Evolutionary conservation across 106 monocot species (phyloP), one percentile per base, ranked within the genome.

Genomic region (Gastrodia elata): DNA sequence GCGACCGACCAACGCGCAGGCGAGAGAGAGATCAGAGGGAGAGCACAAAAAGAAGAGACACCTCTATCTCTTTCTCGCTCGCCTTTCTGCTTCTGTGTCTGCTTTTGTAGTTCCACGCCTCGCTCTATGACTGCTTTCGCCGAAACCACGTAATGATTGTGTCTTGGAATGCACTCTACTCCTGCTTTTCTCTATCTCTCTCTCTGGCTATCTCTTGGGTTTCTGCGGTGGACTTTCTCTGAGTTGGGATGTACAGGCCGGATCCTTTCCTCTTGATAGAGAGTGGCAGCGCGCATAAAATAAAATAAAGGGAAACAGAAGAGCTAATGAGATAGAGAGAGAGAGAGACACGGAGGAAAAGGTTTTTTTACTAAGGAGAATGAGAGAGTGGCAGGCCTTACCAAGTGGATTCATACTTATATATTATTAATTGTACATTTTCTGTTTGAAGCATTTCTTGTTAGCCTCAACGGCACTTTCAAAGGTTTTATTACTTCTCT

Each of bases 91-190:
- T 30, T 61, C 28, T 61, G 14, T 61, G 5, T 67, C 67, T 67
- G 67, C 67, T 67, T 65, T 67, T 24, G 7, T 11, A 37, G 34
- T 67, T 67, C 67, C 67, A 67, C 67, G 37, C 67, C 37, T 67
- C 67, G 37, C 67, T 37, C n/a, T n/a, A n/a, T n/a, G 7, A 18
- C 37, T 67, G 10, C 67, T 67, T 67, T 67, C 67, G 35, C 67
- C 67, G 67, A 27, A 67, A 67, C 67, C 18, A 67, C 67, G 37
- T 67, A 35, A 67, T 67, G 67, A 67, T 37, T 67, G 22, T 67
- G 32, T 67, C 67, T 67, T 67, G 34, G 67, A 67, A 67, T 67
- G 38, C 67, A 67, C 67, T 67, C 67, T n/a, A 67, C 8, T 16
- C 38, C 67, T 67, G 18, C 10, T 20, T 64, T 32, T 64, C 32